These are phyloP conservation scores for Rhododendron ovatum DNA, from an alignment of 148 eudicot species.

Conservation along the genomic window DNA sequence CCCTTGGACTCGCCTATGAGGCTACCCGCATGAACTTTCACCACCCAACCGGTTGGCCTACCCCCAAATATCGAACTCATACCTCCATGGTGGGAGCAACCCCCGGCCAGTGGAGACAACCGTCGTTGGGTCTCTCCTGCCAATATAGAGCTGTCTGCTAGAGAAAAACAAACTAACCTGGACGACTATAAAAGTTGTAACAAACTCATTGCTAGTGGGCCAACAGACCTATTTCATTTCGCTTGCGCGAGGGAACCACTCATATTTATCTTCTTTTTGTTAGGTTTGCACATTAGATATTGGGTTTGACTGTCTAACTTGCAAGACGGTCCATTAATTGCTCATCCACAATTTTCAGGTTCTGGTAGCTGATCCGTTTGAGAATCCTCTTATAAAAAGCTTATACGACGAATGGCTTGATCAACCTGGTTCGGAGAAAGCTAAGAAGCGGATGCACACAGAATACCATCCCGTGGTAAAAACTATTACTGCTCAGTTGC, in stretches of 20 bases:
- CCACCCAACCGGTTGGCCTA: no score
- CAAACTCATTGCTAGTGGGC: neutral
- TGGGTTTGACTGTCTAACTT: neutral
- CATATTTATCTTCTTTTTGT: neutral
- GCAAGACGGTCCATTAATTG: neutral
- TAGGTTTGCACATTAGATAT: neutral
- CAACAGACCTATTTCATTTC: slow-evolving; percentile 2
- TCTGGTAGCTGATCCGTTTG: slow-evolving; percentile 59
- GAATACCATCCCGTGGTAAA: slow-evolving; percentile 81
- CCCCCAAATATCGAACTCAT: no score
- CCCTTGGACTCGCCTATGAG: neutral
- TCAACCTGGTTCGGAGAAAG: slow-evolving; percentile 79
- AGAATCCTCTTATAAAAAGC: slow-evolving; percentile 61
- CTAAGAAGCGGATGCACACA: slow-evolving; percentile 75
- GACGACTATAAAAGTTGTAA: neutral
- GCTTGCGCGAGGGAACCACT: neutral
- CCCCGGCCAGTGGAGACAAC: no score
- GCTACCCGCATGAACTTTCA: neutral
- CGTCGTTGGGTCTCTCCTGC: no score
- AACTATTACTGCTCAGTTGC: slow-evolving; percentile 75
- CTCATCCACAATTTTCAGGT: slow-evolving; percentile 42
- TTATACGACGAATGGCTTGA: slow-evolving; percentile 80
- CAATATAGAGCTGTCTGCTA: neutral
- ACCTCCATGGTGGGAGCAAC: no score
- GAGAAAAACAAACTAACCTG: neutral